Base-by-base conservation (phyloP, 192 early-diverging fungal species). In the Paraglomus occultum region DNA sequence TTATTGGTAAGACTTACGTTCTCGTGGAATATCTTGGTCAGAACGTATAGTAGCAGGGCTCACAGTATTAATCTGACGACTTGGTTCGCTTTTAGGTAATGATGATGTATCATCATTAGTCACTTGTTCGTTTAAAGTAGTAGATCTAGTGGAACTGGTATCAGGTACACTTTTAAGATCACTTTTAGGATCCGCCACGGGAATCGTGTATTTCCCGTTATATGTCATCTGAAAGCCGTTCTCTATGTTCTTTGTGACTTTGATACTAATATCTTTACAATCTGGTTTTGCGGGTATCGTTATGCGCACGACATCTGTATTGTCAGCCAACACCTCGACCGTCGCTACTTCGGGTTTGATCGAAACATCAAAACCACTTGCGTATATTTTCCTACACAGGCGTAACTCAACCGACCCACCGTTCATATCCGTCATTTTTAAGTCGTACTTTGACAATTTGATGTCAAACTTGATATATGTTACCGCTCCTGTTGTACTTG, bases 341-440 rank as follows among this genome's bases (percentile, higher is more conserved):
- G 74, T 76, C 12, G 69, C 76, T 8, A 72, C 71, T 22, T 73
- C 67, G 5, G 84, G 83, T 39, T 70, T 70, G 58, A 80, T 68
- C 31, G 67, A 67, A 8, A 86, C 58, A 18, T 84, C 78, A 42
- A 81, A 73, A 0, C 84, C 84, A 20, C 74, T 64, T 31, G 71
- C 75, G 53, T 80, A 84, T 53, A 77, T 77, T 20, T 73, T 73
- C 2, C 74, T 66, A 6, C 75, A 72, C 8, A 76, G 69, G 2
- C 79, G 72, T 20, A 86, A 67, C 44, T 86, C 84, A 10, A 81
- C 83, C 58, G 80, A 77, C 43, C 81, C 77, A 23, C 71, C 70
- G 11, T 8, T 45, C 10, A 76, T 72, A 18, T 71, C 75, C 45
- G 73, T 77, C 53, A 76, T 80, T 8, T 68, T 73, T 14, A 86